These are phyloP conservation scores for Ulmus americana DNA, from an alignment of 331 rosid species.

Conservation along the genomic window DNA sequence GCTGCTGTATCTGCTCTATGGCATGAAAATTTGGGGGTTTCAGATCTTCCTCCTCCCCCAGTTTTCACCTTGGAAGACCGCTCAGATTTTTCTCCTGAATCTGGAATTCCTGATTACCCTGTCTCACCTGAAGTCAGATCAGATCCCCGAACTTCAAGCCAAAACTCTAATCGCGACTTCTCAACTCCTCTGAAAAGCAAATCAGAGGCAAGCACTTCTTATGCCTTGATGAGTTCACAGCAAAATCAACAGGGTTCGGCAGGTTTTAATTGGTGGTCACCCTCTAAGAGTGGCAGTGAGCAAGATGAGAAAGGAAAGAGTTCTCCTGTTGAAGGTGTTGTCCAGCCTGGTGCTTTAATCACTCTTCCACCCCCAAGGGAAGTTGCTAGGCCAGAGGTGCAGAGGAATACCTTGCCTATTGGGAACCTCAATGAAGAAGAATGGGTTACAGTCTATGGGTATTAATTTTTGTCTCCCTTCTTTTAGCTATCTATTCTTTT, in stretches of 20 bases:
- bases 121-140: constrained; percentile 73
- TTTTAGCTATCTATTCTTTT: not conserved
- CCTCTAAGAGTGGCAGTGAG: constrained; percentile 63
- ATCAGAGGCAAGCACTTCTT: constrained; percentile 72
- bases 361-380: constrained; percentile 82
- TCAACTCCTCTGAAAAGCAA: constrained; percentile 48
- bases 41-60: constrained; percentile 97
- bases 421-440: constrained; percentile 77
- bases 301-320: constrained; percentile 76
- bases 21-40: constrained; percentile 63
- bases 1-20: constrained; percentile 74
- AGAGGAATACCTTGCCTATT: constrained; percentile 58
- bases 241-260: constrained; percentile 57
- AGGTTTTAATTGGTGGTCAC: constrained; percentile 75
- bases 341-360: constrained; percentile 81
- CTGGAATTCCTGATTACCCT: constrained; percentile 77
- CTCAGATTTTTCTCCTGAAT: constrained; percentile 84
- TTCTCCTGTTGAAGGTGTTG: constrained; percentile 92
- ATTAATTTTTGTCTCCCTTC: constrained; percentile 26
- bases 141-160: constrained; percentile 54
- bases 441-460: constrained; percentile 97
- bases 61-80: constrained; percentile 84
- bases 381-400: constrained; percentile 85
- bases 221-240: constrained; percentile 58
- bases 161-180: constrained; percentile 46